Base-by-base conservation (phyloP, 495 filamentous ascomycete species). In the Annulohypoxylon bovei region DNA sequence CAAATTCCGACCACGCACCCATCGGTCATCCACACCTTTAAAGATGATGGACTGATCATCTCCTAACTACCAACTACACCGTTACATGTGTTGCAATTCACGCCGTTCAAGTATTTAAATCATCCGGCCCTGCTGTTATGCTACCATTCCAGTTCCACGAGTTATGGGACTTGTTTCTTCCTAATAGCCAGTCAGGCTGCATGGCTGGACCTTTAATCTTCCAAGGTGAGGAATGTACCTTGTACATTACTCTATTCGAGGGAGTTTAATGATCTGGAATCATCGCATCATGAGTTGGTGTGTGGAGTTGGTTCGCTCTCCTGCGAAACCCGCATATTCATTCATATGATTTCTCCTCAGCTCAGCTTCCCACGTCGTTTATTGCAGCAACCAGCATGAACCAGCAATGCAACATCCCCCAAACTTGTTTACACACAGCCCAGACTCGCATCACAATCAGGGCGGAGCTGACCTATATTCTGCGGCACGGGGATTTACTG, bases 391-490 rank as follows among this genome's bases (percentile, higher is more conserved):
- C 50, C 50, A 66, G n/a, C 42, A 47, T 60, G 52, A 59, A 57
- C 62, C 35, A 63, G 16, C 46, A 27, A 44, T 67, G 68, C 58
- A 71, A 59, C 28, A 42, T 46, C 35, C 64, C 39, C 53, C 59
- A 60, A 39, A 37, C 25, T 66, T 30, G 54, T 50, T 50, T 50
- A 50, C 46, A 28, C 20, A 27, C 62, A 70, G 40, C 60, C 64
- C 53, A 50, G 49, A 52, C 64, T 63, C 20, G n/a, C 40, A 42
- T n/a, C 20, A 27, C 61, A 33, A 32, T 32, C 62, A 40, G 28
- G 32, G 54, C 62, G 52, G 46, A 67, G 71, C 71, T 73, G 71
- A 67, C 71, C 47, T 65, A 35, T 47, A 35, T 46, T 58, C 27
- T 52, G 23, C 47, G 30, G 35, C 54, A 50, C 39, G 46, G 32